phyloP scores from a whole-genome alignment of 306 rosid species.

The Trifolium subterraneum region DNA sequence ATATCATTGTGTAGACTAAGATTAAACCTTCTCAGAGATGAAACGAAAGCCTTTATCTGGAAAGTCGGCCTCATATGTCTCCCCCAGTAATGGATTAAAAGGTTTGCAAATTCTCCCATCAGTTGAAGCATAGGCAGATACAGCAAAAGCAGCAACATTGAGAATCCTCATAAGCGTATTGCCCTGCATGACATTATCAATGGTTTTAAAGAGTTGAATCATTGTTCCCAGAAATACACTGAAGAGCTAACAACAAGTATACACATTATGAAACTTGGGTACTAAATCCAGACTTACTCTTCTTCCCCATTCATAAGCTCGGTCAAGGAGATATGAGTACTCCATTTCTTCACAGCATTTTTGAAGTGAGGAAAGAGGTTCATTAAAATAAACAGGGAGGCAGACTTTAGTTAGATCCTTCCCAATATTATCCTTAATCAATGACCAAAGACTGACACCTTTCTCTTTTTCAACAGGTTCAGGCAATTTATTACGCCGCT shows the following conservation, averaged over 20 bases:
- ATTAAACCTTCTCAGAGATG: constrained; percentile 84
- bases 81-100: constrained; percentile 91
- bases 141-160: constrained; percentile 98
- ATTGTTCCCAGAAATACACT: constrained; percentile 19
- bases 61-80: constrained; percentile 92
- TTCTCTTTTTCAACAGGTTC: constrained; percentile 93
- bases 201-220: constrained; percentile 2
- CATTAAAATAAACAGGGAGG: constrained; percentile 96
- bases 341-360: constrained; percentile 96
- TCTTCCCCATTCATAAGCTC: constrained; percentile 95
- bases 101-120: constrained; percentile 97
- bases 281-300: constrained; percentile 58
- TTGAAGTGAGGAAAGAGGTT: constrained; percentile 92
- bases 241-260: constrained; percentile 25
- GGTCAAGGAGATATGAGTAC: constrained; percentile 87
- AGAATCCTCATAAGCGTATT: constrained; percentile 90
- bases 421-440: constrained; percentile 97
- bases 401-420: constrained; percentile 96
- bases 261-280: neutral
- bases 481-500: constrained; percentile 94
- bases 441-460: constrained; percentile 97
- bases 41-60: constrained; percentile 90
- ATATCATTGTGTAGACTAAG: constrained; percentile 2
- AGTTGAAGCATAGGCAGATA: constrained; percentile 95
- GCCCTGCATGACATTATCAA: constrained; percentile 63